Base-by-base conservation (phyloP, 2,329 filamentous ascomycete genomes). In the Calonectria hawksworthii region DNA sequence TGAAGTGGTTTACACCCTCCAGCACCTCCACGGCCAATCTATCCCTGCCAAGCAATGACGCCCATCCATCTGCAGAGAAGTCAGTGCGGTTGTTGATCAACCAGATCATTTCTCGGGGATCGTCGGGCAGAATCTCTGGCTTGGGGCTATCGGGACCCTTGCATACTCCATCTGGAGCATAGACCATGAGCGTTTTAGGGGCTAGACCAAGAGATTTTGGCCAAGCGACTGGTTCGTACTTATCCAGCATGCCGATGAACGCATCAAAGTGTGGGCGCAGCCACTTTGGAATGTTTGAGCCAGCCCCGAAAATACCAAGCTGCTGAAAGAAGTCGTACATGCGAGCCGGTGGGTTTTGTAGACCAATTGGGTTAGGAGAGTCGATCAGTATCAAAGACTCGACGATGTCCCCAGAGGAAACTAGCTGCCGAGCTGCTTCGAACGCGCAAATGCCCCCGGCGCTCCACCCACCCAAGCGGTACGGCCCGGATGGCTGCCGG, bases 111-210 rank as follows among this genome's bases (percentile, higher is more conserved):
- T 89, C 93, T 73, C 91, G 91, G 0, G 90, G 90, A 79, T 92
- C 89, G n/a, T 74, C 76, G 1, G 81, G 79, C 0, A 61, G 65
- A 18, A 78, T 81, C 47, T 82, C 78, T 0, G 93, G 93, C 54
- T 91, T 88, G 51, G 92, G 93, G 83, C 90, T 87, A 76, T 92
- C 90, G 85, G 92, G 92, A 83, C 90, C 86, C 76, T 93, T 90
- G 86, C 93, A 94, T 5, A 95, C 93, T 75, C 94, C 94, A 74
- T 95, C 93, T 76, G 92, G 91, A 81, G 93, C 94, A 92, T 93
- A 95, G 78, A 95, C 91, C 50, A 91, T 88, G 76, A 90, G 91
- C 4, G 92, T 91, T 28, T 90, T 89, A 50, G 93, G 92, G 50
- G 90, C 91, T 75, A 87, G 89, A 10, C 88, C 88, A 10, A 68